A percentile compares a stretch with the other conserved stretches of the same genome.
Conservation (phyloP, 805 yeast species). For the Isabelozyma gotoi region DNA sequence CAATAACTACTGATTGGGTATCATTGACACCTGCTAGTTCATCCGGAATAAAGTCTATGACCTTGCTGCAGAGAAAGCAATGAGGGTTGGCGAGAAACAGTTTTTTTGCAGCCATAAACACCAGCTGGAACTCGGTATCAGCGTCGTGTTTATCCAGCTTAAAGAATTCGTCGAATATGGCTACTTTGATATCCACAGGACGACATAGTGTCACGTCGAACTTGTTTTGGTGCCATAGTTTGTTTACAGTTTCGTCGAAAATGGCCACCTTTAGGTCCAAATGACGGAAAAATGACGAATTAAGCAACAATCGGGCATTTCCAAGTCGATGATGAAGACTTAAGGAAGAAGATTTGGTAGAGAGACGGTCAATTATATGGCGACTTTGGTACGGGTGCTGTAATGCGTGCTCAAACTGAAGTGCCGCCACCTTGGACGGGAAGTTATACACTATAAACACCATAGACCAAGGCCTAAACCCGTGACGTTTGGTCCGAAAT, state of each 20-base stretch:
- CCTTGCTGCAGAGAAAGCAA: conserved; percentile 29
- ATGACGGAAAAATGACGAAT: conserved; percentile 40
- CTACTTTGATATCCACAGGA: conserved; percentile 11
- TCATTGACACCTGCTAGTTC: conserved; percentile 5
- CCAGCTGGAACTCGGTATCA: conserved; percentile 8
- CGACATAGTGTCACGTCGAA: conserved; percentile 20
- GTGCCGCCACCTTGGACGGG: conserved; percentile 64
- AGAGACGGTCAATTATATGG: conserved; percentile 49
- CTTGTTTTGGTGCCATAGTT: conserved; percentile 36
- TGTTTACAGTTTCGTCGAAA: conserved; percentile 32
- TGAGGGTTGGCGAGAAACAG: conserved; percentile 14
- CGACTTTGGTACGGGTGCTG: conserved; percentile 71
- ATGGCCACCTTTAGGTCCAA: conserved; percentile 49
- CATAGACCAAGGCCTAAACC: conserved; percentile 76
- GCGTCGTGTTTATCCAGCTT: background rate
- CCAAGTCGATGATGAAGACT: conserved; percentile 49
- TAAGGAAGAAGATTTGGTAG: conserved; percentile 33
- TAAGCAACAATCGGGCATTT: conserved; percentile 43
- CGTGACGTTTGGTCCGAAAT: conserved; percentile 54
- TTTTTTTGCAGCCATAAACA: conserved; percentile 5
- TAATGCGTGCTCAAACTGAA: conserved; percentile 83
- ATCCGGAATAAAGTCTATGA: conserved; percentile 34
- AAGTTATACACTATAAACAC: conserved; percentile 64
- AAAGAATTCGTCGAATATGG: conserved; percentile 5
- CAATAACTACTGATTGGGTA: conserved; percentile 5